Evolutionary conservation across 257 asterid genomes (phyloP).

Genomic region (Rubia yunnanensis): DNA sequence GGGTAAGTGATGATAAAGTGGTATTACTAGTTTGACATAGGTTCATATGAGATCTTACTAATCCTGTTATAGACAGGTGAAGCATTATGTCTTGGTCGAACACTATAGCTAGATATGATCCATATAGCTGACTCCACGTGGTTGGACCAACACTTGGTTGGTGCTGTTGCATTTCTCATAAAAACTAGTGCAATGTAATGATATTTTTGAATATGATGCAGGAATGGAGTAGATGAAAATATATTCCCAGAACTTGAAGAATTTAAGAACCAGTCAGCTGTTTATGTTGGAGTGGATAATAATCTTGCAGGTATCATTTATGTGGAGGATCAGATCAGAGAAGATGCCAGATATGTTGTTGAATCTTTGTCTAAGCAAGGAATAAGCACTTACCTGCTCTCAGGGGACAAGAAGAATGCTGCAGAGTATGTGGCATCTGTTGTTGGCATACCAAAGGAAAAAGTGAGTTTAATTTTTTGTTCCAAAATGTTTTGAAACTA

Average conservation of each 20-base stretch:
- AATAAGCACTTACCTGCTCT: slow-evolving; percentile 69
- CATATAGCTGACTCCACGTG: neutral
- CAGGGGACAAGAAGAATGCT: slow-evolving; percentile 91
- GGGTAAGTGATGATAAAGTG: neutral
- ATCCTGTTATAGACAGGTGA: neutral
- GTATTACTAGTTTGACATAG: neutral
- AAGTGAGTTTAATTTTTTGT: slow-evolving; percentile 38
- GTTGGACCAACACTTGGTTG: neutral
- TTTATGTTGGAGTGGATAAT: slow-evolving; percentile 80
- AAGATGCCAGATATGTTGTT: slow-evolving; percentile 78
- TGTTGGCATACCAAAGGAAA: slow-evolving; percentile 90
- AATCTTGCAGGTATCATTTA: slow-evolving; percentile 83
- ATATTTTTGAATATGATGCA: slow-evolving; percentile 19
- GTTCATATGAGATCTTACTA: neutral
- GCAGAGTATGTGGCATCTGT: slow-evolving; percentile 94
- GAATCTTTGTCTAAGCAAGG: slow-evolving; percentile 78
- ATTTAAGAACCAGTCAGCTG: slow-evolving; percentile 80
- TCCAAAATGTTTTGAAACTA: neutral
- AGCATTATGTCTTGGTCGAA: neutral
- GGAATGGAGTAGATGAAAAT: slow-evolving; percentile 69
- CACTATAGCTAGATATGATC: neutral
- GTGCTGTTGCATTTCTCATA: neutral
- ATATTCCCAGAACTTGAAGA: slow-evolving; percentile 64
- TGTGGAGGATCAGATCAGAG: slow-evolving; percentile 97
- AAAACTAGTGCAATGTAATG: neutral